Conservation (phyloP, 768 basidiomycete genomes). For the Suillus discolor region DNA sequence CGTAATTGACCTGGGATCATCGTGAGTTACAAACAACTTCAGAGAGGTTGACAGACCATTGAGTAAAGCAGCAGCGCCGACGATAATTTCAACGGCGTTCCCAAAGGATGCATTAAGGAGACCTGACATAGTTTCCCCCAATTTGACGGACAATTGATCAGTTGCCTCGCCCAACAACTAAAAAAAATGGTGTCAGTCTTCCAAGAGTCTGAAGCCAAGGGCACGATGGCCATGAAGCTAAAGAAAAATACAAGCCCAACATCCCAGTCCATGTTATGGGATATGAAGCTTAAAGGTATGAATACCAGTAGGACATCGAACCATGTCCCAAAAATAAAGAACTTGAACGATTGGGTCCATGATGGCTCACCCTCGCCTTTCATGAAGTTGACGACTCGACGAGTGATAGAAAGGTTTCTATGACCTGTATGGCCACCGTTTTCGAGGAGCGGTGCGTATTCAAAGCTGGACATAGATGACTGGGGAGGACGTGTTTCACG, state of each 20-base stretch:
- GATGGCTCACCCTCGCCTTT: constrained; percentile 64
- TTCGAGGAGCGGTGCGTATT: constrained; percentile 52
- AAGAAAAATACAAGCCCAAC: constrained; percentile 69
- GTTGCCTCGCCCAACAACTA: too few relatives aligned
- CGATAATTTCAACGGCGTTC: too few relatives aligned
- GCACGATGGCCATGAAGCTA: constrained; percentile 82
- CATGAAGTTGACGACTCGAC: constrained; percentile 35
- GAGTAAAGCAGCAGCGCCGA: too few relatives aligned
- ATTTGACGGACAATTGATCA: too few relatives aligned
- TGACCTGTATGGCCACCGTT: constrained; percentile 31
- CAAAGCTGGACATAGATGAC: constrained; percentile 36
- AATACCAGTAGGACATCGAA: constrained; percentile 79
- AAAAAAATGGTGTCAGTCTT: too few relatives aligned
- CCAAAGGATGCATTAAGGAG: too few relatives aligned
- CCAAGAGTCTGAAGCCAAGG: constrained; percentile 53
- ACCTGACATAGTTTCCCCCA: too few relatives aligned
- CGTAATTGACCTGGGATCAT: too few relatives aligned
- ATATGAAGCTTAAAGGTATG: constrained; percentile 69
- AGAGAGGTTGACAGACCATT: too few relatives aligned
- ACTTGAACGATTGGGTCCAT: constrained; percentile 57
- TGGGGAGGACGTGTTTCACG: neutral
- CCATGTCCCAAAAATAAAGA: constrained; percentile 66
- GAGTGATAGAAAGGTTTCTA: constrained; percentile 28
- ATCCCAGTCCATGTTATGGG: constrained; percentile 74
- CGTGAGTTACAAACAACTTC: too few relatives aligned